These are phyloP conservation scores for Rhodofomes roseus DNA, from an alignment of 1,284 basidiomycete genomes.

Conservation along the genomic window DNA sequence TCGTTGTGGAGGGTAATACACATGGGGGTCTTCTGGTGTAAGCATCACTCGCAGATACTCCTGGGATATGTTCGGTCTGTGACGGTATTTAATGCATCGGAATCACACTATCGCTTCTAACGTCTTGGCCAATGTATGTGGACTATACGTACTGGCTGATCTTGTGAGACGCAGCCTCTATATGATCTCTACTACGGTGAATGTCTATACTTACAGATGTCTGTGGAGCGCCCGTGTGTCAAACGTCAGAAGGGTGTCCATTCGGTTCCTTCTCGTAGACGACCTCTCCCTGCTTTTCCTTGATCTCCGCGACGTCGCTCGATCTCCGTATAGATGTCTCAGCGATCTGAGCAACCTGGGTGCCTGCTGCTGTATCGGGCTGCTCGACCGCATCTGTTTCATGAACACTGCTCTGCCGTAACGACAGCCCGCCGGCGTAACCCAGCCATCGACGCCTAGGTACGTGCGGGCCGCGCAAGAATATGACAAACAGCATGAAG, in stretches of 20 bases:
- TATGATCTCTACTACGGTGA: not conserved
- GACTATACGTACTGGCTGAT: not conserved
- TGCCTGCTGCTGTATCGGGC: not conserved
- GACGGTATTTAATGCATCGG: not conserved
- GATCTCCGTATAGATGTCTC: not conserved
- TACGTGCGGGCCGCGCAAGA: constrained; percentile 42
- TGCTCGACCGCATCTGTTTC: not conserved
- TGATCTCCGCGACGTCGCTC: not conserved
- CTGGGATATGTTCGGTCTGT: not conserved
- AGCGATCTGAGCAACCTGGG: not conserved
- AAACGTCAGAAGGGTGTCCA: too few relatives aligned
- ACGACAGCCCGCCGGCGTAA: constrained; percentile 30
- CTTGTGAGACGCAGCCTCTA: not conserved
- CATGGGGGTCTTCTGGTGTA: not conserved
- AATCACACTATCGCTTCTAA: not conserved
- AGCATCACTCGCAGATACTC: not conserved
- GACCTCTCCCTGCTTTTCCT: not conserved
- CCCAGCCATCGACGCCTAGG: constrained; percentile 37
- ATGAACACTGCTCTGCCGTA: constrained; percentile 17
- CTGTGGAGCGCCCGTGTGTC: too few relatives aligned
- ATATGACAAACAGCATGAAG: constrained; percentile 35
- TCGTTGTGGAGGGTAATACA: not conserved
- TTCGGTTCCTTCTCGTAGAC: not conserved
- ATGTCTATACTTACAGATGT: too few relatives aligned
- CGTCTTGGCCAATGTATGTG: not conserved